phyloP scores from a whole-genome alignment of 306 rosid species.

The Herpetospermum pedunculosum region DNA sequence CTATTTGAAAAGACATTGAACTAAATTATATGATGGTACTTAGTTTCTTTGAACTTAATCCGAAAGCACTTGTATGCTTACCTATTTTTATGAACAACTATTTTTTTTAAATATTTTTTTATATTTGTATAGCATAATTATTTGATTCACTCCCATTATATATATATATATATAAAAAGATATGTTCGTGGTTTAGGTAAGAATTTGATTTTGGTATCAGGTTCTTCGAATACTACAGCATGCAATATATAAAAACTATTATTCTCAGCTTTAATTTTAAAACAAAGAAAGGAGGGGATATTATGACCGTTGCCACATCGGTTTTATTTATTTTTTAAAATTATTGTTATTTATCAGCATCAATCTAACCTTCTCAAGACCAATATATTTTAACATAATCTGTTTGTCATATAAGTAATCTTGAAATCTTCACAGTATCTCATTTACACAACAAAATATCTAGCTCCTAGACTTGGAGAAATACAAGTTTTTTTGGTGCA shows the following conservation, averaged over 20 bases:
- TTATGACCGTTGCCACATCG: neutral
- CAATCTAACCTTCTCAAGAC: neutral
- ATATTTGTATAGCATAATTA: no score
- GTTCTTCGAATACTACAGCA: neutral
- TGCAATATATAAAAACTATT: neutral
- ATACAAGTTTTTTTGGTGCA: neutral
- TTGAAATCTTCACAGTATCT: neutral
- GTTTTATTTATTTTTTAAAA: neutral
- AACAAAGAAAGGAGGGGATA: neutral
- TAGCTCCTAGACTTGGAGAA: neutral
- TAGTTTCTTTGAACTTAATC: no score
- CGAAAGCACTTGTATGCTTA: no score
- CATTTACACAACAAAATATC: neutral
- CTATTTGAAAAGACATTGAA: no score
- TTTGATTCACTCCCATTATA: no score
- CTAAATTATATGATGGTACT: no score
- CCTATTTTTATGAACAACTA: no score
- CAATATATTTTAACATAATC: neutral
- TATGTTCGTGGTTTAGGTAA: slow-evolving; percentile 3
- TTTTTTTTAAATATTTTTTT: no score
- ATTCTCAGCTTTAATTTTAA: neutral
- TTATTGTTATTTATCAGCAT: neutral
- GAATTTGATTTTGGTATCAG: slow-evolving; percentile 3
- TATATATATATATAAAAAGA: no score
- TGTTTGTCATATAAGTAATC: neutral